Conservation (phyloP, 2,329 filamentous ascomycete genomes). For the Monosporascus ibericus region DNA sequence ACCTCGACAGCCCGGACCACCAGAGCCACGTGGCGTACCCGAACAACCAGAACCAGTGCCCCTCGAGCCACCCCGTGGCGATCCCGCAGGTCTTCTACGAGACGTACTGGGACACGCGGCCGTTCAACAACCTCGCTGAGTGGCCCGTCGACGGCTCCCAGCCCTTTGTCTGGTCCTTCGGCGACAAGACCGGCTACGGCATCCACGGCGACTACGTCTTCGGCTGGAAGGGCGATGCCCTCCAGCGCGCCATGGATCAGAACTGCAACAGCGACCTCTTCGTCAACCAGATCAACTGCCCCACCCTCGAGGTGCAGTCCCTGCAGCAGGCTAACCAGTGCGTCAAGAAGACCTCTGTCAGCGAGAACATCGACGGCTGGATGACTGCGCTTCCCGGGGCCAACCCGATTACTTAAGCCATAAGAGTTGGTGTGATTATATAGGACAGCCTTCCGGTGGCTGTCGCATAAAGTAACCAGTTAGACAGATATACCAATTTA, state of each 20-base stretch:
- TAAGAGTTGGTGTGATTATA: no score
- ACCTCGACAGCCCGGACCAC: slow-evolving; percentile 40
- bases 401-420: no score
- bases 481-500: no score
- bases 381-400: no score
- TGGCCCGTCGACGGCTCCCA: slow-evolving; percentile 23
- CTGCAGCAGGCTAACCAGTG: slow-evolving; percentile 17
- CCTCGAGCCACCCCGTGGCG: slow-evolving; percentile 17
- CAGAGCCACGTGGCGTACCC: slow-evolving; percentile 45
- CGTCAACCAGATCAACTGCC: slow-evolving; percentile 12
- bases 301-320: slow-evolving; percentile 11
- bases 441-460: no score
- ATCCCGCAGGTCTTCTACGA: slow-evolving; percentile 22
- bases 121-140: slow-evolving; percentile 16
- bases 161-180: slow-evolving; percentile 17
- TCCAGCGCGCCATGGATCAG: slow-evolving; percentile 24
- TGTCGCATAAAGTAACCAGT: no score
- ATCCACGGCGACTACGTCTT: slow-evolving; percentile 31
- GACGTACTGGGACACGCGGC: slow-evolving; percentile 18
- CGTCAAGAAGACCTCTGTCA: slow-evolving; percentile 9
- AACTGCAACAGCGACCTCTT: slow-evolving; percentile 20
- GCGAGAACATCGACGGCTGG: slow-evolving; percentile 18
- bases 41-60: slow-evolving; percentile 15
- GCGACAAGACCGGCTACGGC: slow-evolving; percentile 25
- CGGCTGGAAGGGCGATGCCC: slow-evolving; percentile 28